phyloP scores from a whole-genome alignment of 257 asterid species.

The Nicotiana otophora region DNA sequence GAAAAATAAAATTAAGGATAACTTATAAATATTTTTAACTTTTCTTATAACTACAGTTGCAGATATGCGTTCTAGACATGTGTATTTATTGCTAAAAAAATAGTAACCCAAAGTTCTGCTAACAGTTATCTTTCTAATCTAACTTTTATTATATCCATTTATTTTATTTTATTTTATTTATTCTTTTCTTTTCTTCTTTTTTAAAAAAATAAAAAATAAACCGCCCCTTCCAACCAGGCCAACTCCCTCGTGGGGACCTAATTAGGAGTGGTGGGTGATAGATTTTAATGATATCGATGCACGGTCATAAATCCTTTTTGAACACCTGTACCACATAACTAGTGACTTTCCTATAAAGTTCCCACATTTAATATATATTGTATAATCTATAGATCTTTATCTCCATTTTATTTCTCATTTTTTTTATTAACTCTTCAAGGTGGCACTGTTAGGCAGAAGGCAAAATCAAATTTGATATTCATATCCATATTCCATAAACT shows the following conservation, averaged over 20 bases:
- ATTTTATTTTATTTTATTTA: neutral
- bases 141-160: neutral
- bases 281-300: neutral
- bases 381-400: neutral
- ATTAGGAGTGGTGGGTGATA: neutral
- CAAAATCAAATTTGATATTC: slow-evolving; percentile 2
- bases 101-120: neutral
- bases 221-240: neutral
- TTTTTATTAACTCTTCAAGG: neutral
- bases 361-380: neutral
- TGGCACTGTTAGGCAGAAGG: slow-evolving; percentile 7
- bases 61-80: neutral
- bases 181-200: neutral
- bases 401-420: neutral
- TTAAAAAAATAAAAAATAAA: neutral
- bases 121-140: neutral
- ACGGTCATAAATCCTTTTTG: neutral
- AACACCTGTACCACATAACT: neutral
- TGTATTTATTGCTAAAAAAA: neutral
- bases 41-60: neutral
- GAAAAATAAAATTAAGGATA: neutral
- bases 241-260: neutral
- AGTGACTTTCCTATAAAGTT: neutral
- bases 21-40: neutral
- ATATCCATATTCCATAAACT: neutral